phyloP scores from a whole-genome alignment of 2,329 filamentous ascomycete species.

The Ilyonectria mors-panacis region DNA sequence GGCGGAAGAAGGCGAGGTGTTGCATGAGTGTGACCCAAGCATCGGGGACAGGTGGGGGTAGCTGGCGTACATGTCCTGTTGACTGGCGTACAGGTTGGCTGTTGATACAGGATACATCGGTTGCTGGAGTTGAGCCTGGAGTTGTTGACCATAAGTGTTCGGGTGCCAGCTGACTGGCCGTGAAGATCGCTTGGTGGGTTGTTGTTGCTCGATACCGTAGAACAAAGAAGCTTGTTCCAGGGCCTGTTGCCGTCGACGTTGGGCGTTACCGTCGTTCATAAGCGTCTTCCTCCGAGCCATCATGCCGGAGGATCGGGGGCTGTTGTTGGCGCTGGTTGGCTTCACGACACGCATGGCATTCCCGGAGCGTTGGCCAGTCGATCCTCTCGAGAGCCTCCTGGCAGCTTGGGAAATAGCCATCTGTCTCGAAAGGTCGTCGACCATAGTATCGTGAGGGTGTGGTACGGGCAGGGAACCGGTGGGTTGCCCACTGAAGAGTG shows the following conservation, averaged over 20 bases:
- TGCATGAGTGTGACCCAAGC: conserved; percentile 69
- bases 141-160: conserved; percentile 64
- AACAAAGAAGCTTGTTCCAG: conserved; percentile 58
- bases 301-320: conserved; percentile 69
- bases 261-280: conserved; percentile 65
- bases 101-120: conserved; percentile 58
- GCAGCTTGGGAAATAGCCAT: conserved; percentile 63
- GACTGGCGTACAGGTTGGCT: conserved; percentile 55
- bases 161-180: conserved; percentile 86
- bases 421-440: conserved; percentile 69
- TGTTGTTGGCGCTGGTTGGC: conserved; percentile 78
- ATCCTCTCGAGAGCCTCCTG: conserved; percentile 64
- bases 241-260: conserved; percentile 63
- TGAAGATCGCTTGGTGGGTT: conserved; percentile 52
- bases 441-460: conserved; percentile 56
- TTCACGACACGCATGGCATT: conserved; percentile 74
- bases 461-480: conserved; percentile 46
- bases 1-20: conserved; percentile 68
- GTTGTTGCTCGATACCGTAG: conserved; percentile 41
- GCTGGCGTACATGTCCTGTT: conserved; percentile 58
- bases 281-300: conserved; percentile 70
- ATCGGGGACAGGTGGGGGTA: conserved; percentile 66
- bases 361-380: conserved; percentile 65
- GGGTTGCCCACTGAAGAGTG: conserved; percentile 45
- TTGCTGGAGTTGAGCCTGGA: conserved; percentile 56